A percentile compares a stretch with the other conserved stretches of the same genome.
phyloP scores from a whole-genome alignment of 2,329 filamentous ascomycete species.

The Fusarium sterilihyphosum region DNA sequence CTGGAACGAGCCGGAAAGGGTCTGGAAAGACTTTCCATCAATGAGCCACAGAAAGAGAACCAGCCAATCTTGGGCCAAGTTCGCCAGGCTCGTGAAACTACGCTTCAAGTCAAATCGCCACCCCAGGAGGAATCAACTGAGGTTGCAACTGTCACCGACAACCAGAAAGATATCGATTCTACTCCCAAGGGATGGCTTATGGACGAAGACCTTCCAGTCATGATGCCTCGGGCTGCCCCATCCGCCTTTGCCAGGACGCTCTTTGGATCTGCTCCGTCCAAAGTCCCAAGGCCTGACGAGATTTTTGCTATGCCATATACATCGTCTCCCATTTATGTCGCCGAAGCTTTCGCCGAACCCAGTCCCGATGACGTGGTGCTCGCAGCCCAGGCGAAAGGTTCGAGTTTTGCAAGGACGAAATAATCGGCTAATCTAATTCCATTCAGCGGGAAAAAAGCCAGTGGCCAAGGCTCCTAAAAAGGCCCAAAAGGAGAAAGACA shows the following conservation, averaged over 20 bases:
- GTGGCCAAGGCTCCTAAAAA: conserved; percentile 52
- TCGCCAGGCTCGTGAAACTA: conserved; percentile 23
- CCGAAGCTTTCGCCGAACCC: conserved; percentile 79
- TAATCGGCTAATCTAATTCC: conserved; percentile 63
- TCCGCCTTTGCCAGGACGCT: conserved; percentile 67
- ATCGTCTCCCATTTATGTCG: conserved; percentile 58
- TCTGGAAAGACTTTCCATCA: conserved; percentile 47
- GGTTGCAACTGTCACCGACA: neutral
- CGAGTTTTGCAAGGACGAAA: conserved; percentile 64
- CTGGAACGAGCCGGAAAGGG: conserved; percentile 40
- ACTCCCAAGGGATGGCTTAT: neutral
- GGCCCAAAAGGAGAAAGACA: conserved; percentile 54
- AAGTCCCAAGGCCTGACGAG: conserved; percentile 43
- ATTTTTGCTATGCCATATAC: conserved; percentile 61
- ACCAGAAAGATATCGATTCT: neutral
- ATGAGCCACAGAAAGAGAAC: conserved; percentile 47
- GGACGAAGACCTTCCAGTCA: neutral
- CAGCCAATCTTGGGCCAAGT: conserved; percentile 28
- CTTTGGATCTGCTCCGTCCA: conserved; percentile 55
- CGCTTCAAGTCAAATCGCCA: neutral
- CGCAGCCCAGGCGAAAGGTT: conserved; percentile 90
- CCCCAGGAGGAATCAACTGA: neutral
- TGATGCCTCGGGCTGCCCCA: conserved; percentile 47
- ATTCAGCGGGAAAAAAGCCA: conserved; percentile 64
- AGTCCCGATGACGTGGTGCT: conserved; percentile 93